Conservation (phyloP, 2,329 filamentous ascomycete genomes). For the Nectriaceae sp. region DNA sequence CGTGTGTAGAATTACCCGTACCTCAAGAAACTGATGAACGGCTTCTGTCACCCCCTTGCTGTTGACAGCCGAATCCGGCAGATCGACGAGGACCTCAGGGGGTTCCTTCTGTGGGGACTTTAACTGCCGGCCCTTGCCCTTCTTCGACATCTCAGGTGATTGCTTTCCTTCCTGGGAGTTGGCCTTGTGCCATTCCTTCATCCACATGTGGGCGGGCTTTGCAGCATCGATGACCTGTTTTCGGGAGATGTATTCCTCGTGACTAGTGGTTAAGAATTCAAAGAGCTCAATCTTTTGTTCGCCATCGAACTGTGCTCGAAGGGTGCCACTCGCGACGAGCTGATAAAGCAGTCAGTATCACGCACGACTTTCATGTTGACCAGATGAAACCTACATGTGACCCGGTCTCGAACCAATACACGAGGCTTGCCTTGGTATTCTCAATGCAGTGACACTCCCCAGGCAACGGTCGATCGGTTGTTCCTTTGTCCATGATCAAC, state of each 20-base stretch:
- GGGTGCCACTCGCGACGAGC: constrained; percentile 74
- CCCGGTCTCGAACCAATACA: constrained; percentile 86
- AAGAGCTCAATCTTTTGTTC: constrained; percentile 82
- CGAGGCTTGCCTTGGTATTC: constrained; percentile 74
- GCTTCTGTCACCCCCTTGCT: constrained; percentile 61
- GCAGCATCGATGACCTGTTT: constrained; percentile 62
- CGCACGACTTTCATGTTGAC: background rate
- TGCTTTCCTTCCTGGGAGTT: constrained; percentile 59
- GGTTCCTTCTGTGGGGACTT: constrained; percentile 62
- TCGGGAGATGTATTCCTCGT: constrained; percentile 84
- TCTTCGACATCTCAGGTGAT: constrained; percentile 69
- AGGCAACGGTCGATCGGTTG: constrained; percentile 55
- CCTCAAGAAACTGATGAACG: constrained; percentile 67
- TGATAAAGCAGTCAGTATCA: constrained; percentile 40
- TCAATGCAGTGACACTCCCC: constrained; percentile 73
- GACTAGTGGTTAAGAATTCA: constrained; percentile 74
- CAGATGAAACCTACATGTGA: constrained; percentile 69
- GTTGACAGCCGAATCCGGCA: constrained; percentile 61
- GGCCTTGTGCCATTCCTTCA: constrained; percentile 64
- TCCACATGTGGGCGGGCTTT: constrained; percentile 63
- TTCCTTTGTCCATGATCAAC: constrained; percentile 74
- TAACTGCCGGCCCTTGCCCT: constrained; percentile 58
- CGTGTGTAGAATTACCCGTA: constrained; percentile 34
- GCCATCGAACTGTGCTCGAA: constrained; percentile 78
- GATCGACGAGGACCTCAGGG: constrained; percentile 56